A percentile compares a stretch with the other conserved stretches of the same genome.
phyloP scores from a whole-genome alignment of 177 flowering plant genomes.

The Vitis hybrid region DNA sequence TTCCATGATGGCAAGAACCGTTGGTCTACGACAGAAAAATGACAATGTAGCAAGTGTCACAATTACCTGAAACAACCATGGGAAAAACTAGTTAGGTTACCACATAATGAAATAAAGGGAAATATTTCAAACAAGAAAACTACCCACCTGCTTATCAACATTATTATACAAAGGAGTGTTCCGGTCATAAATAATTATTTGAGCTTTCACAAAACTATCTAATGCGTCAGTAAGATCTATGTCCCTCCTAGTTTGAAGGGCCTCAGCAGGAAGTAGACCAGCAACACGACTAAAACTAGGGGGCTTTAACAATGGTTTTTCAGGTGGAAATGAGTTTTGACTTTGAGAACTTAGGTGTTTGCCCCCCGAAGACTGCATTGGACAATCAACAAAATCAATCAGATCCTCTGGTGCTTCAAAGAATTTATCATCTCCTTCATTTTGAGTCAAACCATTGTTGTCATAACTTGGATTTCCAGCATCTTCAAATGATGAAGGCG shows the following conservation, averaged over 20 bases:
- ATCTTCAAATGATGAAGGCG: slow-evolving; percentile 26
- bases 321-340: slow-evolving; percentile 20
- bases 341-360: slow-evolving; percentile 20
- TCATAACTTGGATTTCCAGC: slow-evolving; percentile 21
- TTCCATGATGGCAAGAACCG: slow-evolving; percentile 78
- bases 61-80: slow-evolving; percentile 50
- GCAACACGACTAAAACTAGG: slow-evolving; percentile 64
- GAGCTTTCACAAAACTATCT: slow-evolving; percentile 94
- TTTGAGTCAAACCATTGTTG: slow-evolving; percentile 32
- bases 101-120: background rate
- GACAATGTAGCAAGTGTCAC: slow-evolving; percentile 86
- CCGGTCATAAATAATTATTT: slow-evolving; percentile 67
- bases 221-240: slow-evolving; percentile 34
- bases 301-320: slow-evolving; percentile 33
- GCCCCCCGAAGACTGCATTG: slow-evolving; percentile 18
- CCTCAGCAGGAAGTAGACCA: slow-evolving; percentile 66
- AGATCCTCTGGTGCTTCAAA: slow-evolving; percentile 88
- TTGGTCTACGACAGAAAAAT: slow-evolving; percentile 88
- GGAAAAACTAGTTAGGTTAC: slow-evolving; percentile 8
- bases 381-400: slow-evolving; percentile 47
- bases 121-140: slow-evolving; percentile 9
- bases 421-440: slow-evolving; percentile 82
- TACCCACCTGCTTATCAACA: slow-evolving; percentile 63
- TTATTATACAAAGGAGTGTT: slow-evolving; percentile 63
- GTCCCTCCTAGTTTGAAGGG: slow-evolving; percentile 19